Evolutionary conservation across 495 filamentous ascomycete genomes (phyloP).

Genomic region (Letharia columbiana): DNA sequence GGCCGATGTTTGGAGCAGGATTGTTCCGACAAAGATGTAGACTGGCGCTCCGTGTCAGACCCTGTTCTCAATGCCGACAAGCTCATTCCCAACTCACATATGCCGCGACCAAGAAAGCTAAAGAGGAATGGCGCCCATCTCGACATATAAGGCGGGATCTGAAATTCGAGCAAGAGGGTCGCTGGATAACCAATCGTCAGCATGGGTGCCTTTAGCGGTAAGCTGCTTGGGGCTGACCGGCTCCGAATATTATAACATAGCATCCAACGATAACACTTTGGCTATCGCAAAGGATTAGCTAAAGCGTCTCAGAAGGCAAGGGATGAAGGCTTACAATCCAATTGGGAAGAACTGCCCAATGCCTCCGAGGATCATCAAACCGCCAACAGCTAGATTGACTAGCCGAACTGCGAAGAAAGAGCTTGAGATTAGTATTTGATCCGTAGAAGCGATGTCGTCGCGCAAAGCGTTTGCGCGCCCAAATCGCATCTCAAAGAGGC

Average conservation of each 20-base stretch:
- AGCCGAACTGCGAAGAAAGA: conserved; percentile 56
- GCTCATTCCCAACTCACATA: conserved; percentile 58
- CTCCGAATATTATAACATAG: conserved; percentile 86
- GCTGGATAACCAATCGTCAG: conserved; percentile 33
- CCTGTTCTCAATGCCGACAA: conserved; percentile 4
- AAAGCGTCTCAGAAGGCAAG: not conserved
- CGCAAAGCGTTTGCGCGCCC: conserved; percentile 21
- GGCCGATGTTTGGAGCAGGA: conserved; percentile 57
- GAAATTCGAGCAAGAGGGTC: conserved; percentile 68
- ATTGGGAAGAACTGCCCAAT: conserved; percentile 76
- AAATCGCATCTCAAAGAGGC: conserved; percentile 19
- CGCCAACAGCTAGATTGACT: conserved; percentile 83
- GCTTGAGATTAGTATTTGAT: conserved; percentile 16
- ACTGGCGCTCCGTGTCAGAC: conserved; percentile 44
- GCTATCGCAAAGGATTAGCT: conserved; percentile 17
- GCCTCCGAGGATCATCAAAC: conserved; percentile 82
- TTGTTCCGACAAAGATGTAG: conserved; percentile 90
- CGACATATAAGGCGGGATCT: conserved; percentile 85
- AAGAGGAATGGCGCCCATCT: conserved; percentile 97
- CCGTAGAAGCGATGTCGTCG: conserved; percentile 20
- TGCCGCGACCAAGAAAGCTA: conserved; percentile 88
- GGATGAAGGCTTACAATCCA: conserved; percentile 38
- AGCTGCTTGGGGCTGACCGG: conserved; percentile 49
- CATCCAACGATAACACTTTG: conserved; percentile 58
- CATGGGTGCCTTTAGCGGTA: not conserved